A percentile compares a stretch with the other conserved stretches of the same genome.
Evolutionary conservation across 768 basidiomycete genomes (phyloP).

Genomic region (Suillus americanus): DNA sequence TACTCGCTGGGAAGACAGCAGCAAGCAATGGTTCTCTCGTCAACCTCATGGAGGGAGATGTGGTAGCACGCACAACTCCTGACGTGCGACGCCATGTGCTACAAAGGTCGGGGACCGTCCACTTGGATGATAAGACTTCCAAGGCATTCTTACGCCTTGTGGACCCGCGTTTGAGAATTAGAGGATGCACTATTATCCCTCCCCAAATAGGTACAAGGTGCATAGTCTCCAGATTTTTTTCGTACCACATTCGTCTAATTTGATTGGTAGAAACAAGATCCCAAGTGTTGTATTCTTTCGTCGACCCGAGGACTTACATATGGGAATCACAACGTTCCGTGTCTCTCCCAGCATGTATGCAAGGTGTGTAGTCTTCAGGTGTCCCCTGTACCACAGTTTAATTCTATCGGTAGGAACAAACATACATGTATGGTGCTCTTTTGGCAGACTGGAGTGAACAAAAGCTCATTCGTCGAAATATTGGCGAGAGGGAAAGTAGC

Average conservation of each 20-base stretch:
- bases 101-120: conserved; percentile 22
- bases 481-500: conserved; percentile 23
- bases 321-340: conserved; percentile 18
- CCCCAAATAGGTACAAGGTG: not conserved
- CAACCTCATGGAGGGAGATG: conserved; percentile 38
- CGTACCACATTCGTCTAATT: not conserved
- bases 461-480: conserved; percentile 37
- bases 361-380: not conserved
- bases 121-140: conserved; percentile 13
- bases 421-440: conserved; percentile 36
- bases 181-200: not conserved
- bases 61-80: conserved; percentile 15
- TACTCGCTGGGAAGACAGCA: conserved; percentile 41
- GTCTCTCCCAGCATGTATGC: not conserved
- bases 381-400: not conserved
- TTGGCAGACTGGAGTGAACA: conserved; percentile 37
- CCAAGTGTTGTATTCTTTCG: conserved; percentile 40
- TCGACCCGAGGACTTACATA: conserved; percentile 29
- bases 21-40: conserved; percentile 32
- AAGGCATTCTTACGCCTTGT: not conserved
- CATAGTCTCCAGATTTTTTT: not conserved
- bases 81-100: conserved; percentile 33
- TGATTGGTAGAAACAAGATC: not conserved
- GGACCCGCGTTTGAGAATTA: not conserved
- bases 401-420: not conserved